Percentiles rank a stretch among this genome's conserved stretches.
These are phyloP conservation scores for Aspergillus sp. DNA, from an alignment of 2,329 filamentous ascomycete species.

Conservation along the genomic window DNA sequence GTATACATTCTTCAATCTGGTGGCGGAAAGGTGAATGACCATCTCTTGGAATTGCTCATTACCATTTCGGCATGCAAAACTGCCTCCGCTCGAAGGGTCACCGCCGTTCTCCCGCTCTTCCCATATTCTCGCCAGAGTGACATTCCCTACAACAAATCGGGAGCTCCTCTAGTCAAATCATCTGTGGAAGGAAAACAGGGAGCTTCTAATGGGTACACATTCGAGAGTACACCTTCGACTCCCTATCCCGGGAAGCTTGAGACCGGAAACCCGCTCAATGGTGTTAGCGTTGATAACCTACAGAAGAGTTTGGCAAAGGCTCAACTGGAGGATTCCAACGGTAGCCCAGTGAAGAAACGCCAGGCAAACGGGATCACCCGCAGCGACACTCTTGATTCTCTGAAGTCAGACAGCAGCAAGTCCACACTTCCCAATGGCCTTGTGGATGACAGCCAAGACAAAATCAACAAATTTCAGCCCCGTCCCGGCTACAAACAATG, in stretches of 20 bases:
- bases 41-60: slow-evolving; percentile 94
- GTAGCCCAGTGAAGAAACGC: slow-evolving; percentile 45
- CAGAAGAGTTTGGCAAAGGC: slow-evolving; percentile 72
- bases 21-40: slow-evolving; percentile 90
- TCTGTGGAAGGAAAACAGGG: slow-evolving; percentile 40
- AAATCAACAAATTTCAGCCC: slow-evolving; percentile 67
- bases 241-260: slow-evolving; percentile 71
- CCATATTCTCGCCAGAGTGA: slow-evolving; percentile 96
- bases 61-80: slow-evolving; percentile 98
- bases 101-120: slow-evolving; percentile 90
- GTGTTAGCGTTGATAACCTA: slow-evolving; percentile 60
- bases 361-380: slow-evolving; percentile 42
- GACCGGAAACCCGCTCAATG: slow-evolving; percentile 65
- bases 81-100: slow-evolving; percentile 88
- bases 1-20: slow-evolving; percentile 98
- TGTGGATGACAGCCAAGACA: slow-evolving; percentile 55
- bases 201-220: slow-evolving; percentile 66
- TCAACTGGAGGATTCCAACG: slow-evolving; percentile 55
- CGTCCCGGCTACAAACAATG: slow-evolving; percentile 97
- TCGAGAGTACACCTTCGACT: slow-evolving; percentile 87
- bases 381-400: slow-evolving; percentile 40
- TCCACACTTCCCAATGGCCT: slow-evolving; percentile 46
- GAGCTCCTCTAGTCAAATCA: slow-evolving; percentile 78
- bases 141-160: slow-evolving; percentile 92
- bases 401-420: slow-evolving; percentile 31